Percentiles rank a stretch among this genome's conserved stretches.
phyloP scores from a whole-genome alignment of 176 grass and related monocot species.

The Metroxylon sagu region DNA sequence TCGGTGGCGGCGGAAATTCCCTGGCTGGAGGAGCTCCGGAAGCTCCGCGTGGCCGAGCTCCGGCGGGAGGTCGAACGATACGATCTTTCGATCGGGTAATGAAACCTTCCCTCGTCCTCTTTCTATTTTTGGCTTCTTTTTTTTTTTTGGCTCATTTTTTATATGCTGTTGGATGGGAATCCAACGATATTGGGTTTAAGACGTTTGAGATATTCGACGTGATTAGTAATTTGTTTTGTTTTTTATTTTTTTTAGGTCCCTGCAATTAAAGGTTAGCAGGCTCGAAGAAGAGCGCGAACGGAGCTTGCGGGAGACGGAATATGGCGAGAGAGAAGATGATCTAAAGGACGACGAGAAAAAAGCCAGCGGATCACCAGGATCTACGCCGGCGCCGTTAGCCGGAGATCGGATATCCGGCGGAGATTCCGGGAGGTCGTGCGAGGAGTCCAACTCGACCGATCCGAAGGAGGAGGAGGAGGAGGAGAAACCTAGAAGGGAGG shows the following conservation, averaged over 20 bases:
- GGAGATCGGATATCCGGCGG: slow-evolving; percentile 40
- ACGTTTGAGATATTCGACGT: too few relatives aligned
- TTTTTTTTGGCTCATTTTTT: slow-evolving; percentile 7
- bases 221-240: slow-evolving; percentile 9
- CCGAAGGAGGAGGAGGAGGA: slow-evolving; percentile 24
- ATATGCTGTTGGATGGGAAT: slow-evolving; percentile 25
- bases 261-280: slow-evolving; percentile 69
- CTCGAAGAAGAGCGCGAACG: slow-evolving; percentile 56
- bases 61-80: slow-evolving; percentile 69
- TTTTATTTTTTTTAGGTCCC: slow-evolving; percentile 46
- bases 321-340: slow-evolving; percentile 24
- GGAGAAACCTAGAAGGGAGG: slow-evolving; percentile 1
- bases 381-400: slow-evolving; percentile 4
- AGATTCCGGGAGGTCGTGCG: slow-evolving; percentile 55
- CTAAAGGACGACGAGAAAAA: slow-evolving; percentile 16
- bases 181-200: slow-evolving; percentile 6
- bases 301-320: slow-evolving; percentile 12
- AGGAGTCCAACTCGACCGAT: slow-evolving; percentile 88
- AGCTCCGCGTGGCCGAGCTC: slow-evolving; percentile 72
- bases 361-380: slow-evolving; percentile 7
- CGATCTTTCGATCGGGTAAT: slow-evolving; percentile 90
- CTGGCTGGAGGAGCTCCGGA: slow-evolving; percentile 74
- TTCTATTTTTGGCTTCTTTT: not conserved
- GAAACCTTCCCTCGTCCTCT: not conserved
- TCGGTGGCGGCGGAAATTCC: slow-evolving; percentile 2